Evolutionary conservation across 805 yeast genomes (phyloP).

Genomic region (Wickerhamiella nectarea): DNA sequence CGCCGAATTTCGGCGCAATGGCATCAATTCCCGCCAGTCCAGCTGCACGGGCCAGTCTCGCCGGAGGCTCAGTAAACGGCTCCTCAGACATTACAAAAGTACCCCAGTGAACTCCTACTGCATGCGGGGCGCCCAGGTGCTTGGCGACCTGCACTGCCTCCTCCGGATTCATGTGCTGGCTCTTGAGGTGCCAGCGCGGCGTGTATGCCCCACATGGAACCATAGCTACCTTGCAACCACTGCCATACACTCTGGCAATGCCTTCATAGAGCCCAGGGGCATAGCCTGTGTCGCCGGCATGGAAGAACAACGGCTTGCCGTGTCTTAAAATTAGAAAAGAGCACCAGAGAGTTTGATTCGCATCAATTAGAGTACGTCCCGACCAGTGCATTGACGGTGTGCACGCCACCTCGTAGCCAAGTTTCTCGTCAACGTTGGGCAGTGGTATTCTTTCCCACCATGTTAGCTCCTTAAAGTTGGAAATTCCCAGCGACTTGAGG

Average conservation of each 20-base stretch:
- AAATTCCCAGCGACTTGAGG: slow-evolving; percentile 45
- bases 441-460: slow-evolving; percentile 76
- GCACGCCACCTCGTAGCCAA: slow-evolving; percentile 66
- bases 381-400: slow-evolving; percentile 93
- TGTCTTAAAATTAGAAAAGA: slow-evolving; percentile 60
- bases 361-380: slow-evolving; percentile 67
- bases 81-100: slow-evolving; percentile 84
- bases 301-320: slow-evolving; percentile 62
- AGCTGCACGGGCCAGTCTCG: slow-evolving; percentile 40
- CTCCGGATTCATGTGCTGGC: slow-evolving; percentile 73
- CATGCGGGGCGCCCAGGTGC: slow-evolving; percentile 44
- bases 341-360: slow-evolving; percentile 79
- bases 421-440: slow-evolving; percentile 26
- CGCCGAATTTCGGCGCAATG: slow-evolving; percentile 65
- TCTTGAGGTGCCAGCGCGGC: slow-evolving; percentile 87
- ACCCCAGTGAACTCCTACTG: slow-evolving; percentile 94
- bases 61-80: slow-evolving; percentile 72
- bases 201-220: slow-evolving; percentile 92
- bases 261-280: slow-evolving; percentile 54
- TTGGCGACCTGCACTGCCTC: slow-evolving; percentile 60
- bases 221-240: slow-evolving; percentile 11
- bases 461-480: slow-evolving; percentile 58
- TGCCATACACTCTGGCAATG: slow-evolving; percentile 33
- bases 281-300: slow-evolving; percentile 93
- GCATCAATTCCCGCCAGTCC: slow-evolving; percentile 27